phyloP scores from a whole-genome alignment of 2,329 filamentous ascomycete genomes.

The Diaporthe nobilis region DNA sequence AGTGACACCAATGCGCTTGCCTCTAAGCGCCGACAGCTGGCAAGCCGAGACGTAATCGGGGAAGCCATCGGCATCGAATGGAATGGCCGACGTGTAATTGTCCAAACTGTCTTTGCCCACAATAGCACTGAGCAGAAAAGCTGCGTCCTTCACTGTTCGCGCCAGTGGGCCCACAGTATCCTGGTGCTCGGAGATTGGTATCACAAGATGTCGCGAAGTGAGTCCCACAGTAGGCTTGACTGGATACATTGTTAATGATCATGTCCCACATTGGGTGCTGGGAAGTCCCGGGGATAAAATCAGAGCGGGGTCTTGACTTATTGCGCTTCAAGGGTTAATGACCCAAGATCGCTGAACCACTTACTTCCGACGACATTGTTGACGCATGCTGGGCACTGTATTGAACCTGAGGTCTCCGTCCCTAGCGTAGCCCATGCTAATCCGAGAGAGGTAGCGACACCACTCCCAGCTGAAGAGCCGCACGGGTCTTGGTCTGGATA shows the following conservation, averaged over 20 bases:
- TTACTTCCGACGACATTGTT: constrained; percentile 37
- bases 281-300: not conserved
- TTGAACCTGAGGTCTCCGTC: constrained; percentile 36
- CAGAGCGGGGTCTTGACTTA: not conserved
- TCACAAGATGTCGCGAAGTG: constrained; percentile 71
- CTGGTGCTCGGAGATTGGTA: constrained; percentile 73
- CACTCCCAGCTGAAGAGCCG: constrained; percentile 74
- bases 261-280: not conserved
- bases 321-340: not conserved
- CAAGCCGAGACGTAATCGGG: constrained; percentile 75
- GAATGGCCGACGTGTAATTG: constrained; percentile 75
- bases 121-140: constrained; percentile 73
- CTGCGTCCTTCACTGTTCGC: constrained; percentile 66
- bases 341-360: not conserved
- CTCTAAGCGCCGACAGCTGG: constrained; percentile 64
- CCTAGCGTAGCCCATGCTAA: constrained; percentile 64
- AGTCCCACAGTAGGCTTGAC: constrained; percentile 76
- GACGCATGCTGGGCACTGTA: constrained; percentile 27
- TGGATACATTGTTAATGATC: not conserved
- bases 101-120: constrained; percentile 72
- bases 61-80: constrained; percentile 57
- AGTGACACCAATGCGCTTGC: constrained; percentile 75
- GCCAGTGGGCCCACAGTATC: constrained; percentile 70
- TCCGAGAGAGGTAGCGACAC: constrained; percentile 70
- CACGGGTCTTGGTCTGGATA: constrained; percentile 72